A percentile compares a stretch with the other conserved stretches of the same genome.
Evolutionary conservation across 106 monocot genomes (phyloP).

Genomic region (Cymbidium sinense): DNA sequence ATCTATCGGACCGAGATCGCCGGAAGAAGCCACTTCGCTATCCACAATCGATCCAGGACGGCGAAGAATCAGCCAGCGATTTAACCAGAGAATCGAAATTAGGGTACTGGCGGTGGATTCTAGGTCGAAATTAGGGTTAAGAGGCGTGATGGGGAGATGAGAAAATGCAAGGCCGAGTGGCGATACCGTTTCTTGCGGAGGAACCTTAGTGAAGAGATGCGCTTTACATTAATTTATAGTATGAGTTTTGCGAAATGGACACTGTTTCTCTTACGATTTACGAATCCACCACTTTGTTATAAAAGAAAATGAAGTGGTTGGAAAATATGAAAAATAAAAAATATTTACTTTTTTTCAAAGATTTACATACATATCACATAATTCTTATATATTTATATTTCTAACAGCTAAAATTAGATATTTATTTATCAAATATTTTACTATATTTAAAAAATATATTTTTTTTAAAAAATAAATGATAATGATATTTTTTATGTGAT

Average conservation of each 20-base stretch:
- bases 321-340: no score
- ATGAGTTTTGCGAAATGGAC: not conserved
- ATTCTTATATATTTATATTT: no score
- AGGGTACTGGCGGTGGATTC: slow-evolving; percentile 1
- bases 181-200: not conserved
- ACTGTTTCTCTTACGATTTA: not conserved
- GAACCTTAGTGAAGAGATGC: not conserved
- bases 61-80: not conserved
- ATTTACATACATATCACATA: no score
- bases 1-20: not conserved
- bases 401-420: no score
- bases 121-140: not conserved
- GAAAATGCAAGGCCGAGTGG: not conserved
- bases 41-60: not conserved
- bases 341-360: no score
- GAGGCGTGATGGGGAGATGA: not conserved
- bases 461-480: no score
- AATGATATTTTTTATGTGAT: no score
- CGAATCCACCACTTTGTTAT: not conserved
- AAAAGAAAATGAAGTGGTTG: no score
- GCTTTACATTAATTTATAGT: not conserved
- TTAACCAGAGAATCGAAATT: not conserved
- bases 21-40: not conserved
- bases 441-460: no score
- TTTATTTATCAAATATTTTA: no score